Conservation (phyloP, 1,284 basidiomycete species). For the Porogramme epimiltina region DNA sequence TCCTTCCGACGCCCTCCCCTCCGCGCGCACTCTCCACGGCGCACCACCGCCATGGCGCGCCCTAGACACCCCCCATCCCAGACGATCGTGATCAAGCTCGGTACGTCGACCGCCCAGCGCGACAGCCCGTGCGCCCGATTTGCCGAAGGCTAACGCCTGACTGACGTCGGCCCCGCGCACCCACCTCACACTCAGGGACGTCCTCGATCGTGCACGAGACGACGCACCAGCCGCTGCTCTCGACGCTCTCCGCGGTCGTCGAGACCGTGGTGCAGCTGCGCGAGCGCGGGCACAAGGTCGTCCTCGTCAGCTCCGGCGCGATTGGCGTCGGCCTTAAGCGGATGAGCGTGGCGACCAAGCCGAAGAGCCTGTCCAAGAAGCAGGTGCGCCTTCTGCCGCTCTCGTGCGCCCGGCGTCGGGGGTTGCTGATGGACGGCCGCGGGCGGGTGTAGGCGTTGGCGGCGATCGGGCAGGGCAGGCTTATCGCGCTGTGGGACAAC, state of each 20-base stretch:
- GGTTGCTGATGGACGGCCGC: too few relatives aligned
- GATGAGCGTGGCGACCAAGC: constrained; percentile 82
- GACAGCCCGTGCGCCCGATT: neutral
- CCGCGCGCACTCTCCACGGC: neutral
- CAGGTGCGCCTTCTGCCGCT: constrained; percentile 54
- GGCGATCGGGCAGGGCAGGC: constrained; percentile 93
- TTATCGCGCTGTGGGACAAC: constrained; percentile 97
- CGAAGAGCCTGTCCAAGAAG: constrained; percentile 87
- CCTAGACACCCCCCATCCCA: constrained; percentile 37
- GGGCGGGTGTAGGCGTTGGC: constrained; percentile 77
- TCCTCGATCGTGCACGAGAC: constrained; percentile 93
- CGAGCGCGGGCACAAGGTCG: constrained; percentile 86
- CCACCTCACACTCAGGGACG: constrained; percentile 61
- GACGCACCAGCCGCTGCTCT: constrained; percentile 88
- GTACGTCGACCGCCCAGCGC: constrained; percentile 40
- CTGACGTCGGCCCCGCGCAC: constrained; percentile 2
- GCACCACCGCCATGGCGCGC: constrained; percentile 26
- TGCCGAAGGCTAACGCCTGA: neutral
- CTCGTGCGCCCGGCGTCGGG: neutral
- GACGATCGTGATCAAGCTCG: constrained; percentile 88
- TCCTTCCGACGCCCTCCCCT: neutral
- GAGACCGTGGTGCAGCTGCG: constrained; percentile 88
- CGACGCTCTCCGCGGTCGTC: constrained; percentile 88
- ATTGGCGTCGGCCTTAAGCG: constrained; percentile 93
- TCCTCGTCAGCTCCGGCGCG: constrained; percentile 94